Evolutionary conservation across 1,284 basidiomycete species (phyloP).

Genomic region (Ustilago loliicola): DNA sequence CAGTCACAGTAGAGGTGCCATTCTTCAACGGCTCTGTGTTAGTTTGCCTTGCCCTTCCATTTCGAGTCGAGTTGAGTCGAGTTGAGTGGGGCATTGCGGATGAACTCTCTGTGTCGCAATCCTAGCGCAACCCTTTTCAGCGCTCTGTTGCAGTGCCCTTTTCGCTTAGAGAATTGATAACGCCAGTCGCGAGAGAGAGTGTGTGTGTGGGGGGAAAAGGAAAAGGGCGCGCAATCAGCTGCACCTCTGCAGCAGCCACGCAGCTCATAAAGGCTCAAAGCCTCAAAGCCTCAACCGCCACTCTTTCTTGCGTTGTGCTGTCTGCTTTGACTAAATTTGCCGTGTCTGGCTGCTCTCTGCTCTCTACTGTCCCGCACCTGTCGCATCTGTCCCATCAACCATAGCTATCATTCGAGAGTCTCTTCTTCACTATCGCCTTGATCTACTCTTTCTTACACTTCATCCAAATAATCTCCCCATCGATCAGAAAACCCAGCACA

Average conservation of each 20-base stretch:
- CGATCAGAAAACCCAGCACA: neutral
- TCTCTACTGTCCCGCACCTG: slow-evolving; percentile 7
- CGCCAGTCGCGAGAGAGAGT: neutral
- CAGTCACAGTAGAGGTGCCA: too few relatives aligned
- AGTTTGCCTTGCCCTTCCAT: too few relatives aligned
- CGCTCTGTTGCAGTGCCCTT: too few relatives aligned
- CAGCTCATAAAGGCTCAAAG: neutral
- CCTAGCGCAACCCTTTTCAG: too few relatives aligned
- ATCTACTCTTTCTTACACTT: neutral
- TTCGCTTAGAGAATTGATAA: too few relatives aligned
- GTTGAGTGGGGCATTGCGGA: too few relatives aligned
- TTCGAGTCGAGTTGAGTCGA: too few relatives aligned
- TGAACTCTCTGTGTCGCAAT: too few relatives aligned
- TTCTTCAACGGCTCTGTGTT: too few relatives aligned
- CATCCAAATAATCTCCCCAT: too few relatives aligned
- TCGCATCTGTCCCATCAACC: slow-evolving; percentile 6
- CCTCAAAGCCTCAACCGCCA: neutral
- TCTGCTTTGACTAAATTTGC: slow-evolving; percentile 11
- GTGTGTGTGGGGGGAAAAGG: slow-evolving; percentile 24
- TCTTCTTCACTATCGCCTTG: neutral
- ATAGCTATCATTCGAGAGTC: neutral
- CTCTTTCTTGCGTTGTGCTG: neutral
- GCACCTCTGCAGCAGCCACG: slow-evolving; percentile 7
- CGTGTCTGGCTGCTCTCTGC: neutral
- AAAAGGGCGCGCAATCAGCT: slow-evolving; percentile 10